phyloP scores from a whole-genome alignment of 1,139 yeast species.

The Torulaspora pretoriensis region DNA sequence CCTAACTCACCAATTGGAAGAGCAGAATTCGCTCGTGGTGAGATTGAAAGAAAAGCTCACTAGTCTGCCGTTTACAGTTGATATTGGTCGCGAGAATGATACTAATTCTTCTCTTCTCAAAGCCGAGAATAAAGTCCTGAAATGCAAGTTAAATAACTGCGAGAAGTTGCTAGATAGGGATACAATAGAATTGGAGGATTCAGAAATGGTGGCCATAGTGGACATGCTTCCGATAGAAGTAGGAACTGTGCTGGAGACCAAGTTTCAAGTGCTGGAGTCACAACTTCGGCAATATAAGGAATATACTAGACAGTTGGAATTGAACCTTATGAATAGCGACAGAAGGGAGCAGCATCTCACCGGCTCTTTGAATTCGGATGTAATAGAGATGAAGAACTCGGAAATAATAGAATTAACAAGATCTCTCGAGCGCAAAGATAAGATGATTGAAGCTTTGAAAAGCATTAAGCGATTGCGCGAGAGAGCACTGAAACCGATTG shows the following conservation, averaged over 20 bases:
- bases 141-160: conserved; percentile 36
- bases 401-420: conserved; percentile 65
- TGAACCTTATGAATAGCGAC: conserved; percentile 12
- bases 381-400: conserved; percentile 35
- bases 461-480: conserved; percentile 53
- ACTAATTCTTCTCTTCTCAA: conserved; percentile 15
- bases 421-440: conserved; percentile 64
- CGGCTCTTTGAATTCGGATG: conserved; percentile 37
- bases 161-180: conserved; percentile 32
- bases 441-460: conserved; percentile 69
- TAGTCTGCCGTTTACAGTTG: conserved; percentile 13
- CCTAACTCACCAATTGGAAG: conserved; percentile 39
- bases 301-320: conserved; percentile 25
- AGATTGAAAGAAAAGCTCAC: conserved; percentile 18
- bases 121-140: conserved; percentile 32
- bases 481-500: conserved; percentile 27
- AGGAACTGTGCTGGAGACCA: conserved; percentile 28
- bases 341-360: conserved; percentile 3
- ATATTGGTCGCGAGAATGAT: conserved; percentile 4
- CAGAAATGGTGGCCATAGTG: conserved; percentile 27
- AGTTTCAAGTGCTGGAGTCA: conserved; percentile 27
- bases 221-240: conserved; percentile 32
- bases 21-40: conserved; percentile 38
- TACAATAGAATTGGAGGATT: conserved; percentile 23
- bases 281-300: conserved; percentile 25